Evolutionary conservation across 768 basidiomycete genomes (phyloP).

Genomic region (Russula olivacea): DNA sequence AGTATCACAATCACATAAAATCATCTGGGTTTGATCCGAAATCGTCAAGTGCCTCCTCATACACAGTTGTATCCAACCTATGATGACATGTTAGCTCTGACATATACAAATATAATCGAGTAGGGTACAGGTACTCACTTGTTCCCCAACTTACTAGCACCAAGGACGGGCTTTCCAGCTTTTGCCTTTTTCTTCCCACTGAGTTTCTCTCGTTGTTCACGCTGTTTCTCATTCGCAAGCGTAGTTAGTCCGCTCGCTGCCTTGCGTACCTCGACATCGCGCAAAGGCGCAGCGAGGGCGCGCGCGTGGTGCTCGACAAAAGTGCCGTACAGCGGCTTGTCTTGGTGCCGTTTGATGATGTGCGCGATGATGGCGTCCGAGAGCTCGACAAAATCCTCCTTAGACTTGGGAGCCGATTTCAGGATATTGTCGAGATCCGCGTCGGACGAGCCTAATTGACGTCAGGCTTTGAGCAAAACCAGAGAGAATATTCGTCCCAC

Average conservation of each 20-base stretch:
- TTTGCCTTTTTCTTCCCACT: slow-evolving; percentile 89
- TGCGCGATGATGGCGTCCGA: slow-evolving; percentile 68
- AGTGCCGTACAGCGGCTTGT: slow-evolving; percentile 72
- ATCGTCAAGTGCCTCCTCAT: slow-evolving; percentile 90
- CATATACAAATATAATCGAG: background rate
- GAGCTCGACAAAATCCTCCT: slow-evolving; percentile 77
- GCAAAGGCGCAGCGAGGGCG: slow-evolving; percentile 67
- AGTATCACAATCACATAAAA: slow-evolving; percentile 68
- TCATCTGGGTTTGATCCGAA: slow-evolving; percentile 70
- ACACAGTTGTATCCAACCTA: slow-evolving; percentile 73
- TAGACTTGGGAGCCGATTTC: slow-evolving; percentile 76
- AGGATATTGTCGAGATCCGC: slow-evolving; percentile 66
- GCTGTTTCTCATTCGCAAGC: slow-evolving; percentile 93
- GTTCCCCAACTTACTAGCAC: slow-evolving; percentile 58
- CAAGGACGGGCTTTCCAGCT: slow-evolving; percentile 67
- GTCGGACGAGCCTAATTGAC: slow-evolving; percentile 52
- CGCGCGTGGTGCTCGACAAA: slow-evolving; percentile 85
- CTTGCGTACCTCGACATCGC: slow-evolving; percentile 89
- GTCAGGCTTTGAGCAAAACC: background rate
- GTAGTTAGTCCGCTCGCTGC: slow-evolving; percentile 78
- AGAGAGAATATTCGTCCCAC: background rate
- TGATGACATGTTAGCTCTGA: background rate
- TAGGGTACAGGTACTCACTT: slow-evolving; percentile 41
- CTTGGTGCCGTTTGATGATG: slow-evolving; percentile 71
- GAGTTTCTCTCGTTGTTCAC: slow-evolving; percentile 76